Base-by-base conservation (phyloP, 306 rosid species). In the Pyrus communis region DNA sequence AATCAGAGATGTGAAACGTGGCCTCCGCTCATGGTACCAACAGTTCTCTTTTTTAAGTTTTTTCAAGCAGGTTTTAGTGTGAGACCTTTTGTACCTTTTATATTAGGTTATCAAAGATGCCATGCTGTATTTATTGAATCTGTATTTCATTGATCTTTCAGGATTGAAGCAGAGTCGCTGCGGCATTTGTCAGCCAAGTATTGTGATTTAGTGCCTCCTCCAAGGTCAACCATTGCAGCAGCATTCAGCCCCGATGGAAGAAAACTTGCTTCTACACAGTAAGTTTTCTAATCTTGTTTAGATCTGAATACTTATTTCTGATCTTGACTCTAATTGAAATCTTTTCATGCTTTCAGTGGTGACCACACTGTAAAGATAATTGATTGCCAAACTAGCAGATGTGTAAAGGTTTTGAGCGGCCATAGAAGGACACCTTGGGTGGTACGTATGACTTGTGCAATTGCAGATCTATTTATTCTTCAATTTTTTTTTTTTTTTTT, bases 371-470 rank as follows among this genome's bases (percentile, higher is more conserved):
- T 95, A 64, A 92, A 95, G 84, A 89, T 95, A 67, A 88, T 95
- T 79, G 97, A 90, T 77, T 90, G 92, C 79, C 89, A 83, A 84
- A 89, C 96, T 75, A 97, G 99, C 52, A 84, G 84, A 70, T 92
- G 97, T 86, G 82, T 95, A 73, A 90, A 91, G 86, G 96, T 89
- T 77, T 79, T 95, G 80, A 82, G 79, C 51, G 99, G 97, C 54
- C 97, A 95, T 82, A 84, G 96, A 76, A 91, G 99, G 86, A 95
- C 97, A 3, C 98, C 99, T 58, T 92, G 99, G 97, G 99, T 92
- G 97, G 99, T 95, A 88, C 86, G 97, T 59, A 76, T 79, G 78
- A 51, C 68, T 82, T 45, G 64, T 66, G 60, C 42, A 49, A 11
- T 45, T 70, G 19, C 52, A 22, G 14, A 40, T 27, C 7, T 23